Evolutionary conservation across 768 basidiomycete species (phyloP).

Genomic region (Floccularia luteovirens): DNA sequence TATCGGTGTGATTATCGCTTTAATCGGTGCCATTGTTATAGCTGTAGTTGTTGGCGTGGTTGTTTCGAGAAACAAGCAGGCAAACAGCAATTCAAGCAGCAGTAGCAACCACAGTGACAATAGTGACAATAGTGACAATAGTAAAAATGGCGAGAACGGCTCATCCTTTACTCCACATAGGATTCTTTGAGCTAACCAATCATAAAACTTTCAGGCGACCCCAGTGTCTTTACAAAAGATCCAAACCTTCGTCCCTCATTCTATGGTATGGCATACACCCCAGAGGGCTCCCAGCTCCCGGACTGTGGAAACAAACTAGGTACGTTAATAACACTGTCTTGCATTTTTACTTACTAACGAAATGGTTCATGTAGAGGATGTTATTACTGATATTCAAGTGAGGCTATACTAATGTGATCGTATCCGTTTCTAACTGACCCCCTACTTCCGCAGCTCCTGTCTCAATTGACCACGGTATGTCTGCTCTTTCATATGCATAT

Average conservation of each 20-base stretch:
- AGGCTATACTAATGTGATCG: conserved; percentile 2
- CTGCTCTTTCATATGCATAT: conserved; percentile 6
- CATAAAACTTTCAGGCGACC: conserved; percentile 43
- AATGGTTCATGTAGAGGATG: conserved; percentile 26
- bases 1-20: conserved; percentile 30
- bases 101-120: too few relatives aligned
- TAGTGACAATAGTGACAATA: too few relatives aligned
- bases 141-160: too few relatives aligned
- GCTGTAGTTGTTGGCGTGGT: conserved; percentile 51
- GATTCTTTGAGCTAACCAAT: conserved; percentile 9
- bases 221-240: conserved; percentile 72
- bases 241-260: conserved; percentile 62
- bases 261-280: conserved; percentile 87
- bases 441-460: conserved; percentile 47
- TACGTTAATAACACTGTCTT: conserved; percentile 12
- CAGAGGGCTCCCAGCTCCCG: conserved; percentile 63
- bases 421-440: conserved; percentile 9
- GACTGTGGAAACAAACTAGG: conserved; percentile 51
- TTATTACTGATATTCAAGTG: conserved; percentile 71
- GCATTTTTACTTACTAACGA: not conserved
- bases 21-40: conserved; percentile 35
- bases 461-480: conserved; percentile 69
- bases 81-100: conserved; percentile 13
- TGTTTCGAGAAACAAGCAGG: conserved; percentile 32
- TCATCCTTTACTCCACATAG: not conserved